phyloP scores from a whole-genome alignment of 2,329 filamentous ascomycete genomes.

The Westerdykella sp. region DNA sequence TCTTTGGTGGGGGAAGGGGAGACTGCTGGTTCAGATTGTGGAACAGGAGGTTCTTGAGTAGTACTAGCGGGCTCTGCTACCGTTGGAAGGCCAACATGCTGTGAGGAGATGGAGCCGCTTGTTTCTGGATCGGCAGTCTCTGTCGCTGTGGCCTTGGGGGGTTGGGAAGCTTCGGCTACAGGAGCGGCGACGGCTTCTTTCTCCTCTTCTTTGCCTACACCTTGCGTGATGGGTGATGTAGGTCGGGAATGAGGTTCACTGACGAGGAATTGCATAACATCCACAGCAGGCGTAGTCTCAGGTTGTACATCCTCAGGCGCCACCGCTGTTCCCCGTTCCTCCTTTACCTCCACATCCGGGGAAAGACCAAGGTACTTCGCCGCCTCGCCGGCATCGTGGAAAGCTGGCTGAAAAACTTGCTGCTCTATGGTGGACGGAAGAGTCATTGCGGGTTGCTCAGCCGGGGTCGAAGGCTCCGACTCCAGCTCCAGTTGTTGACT shows the following conservation, averaged over 20 bases:
- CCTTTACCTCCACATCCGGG: neutral
- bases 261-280: slow-evolving; percentile 6
- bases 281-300: neutral
- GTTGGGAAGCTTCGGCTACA: too few relatives aligned
- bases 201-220: neutral
- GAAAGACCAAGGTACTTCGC: slow-evolving; percentile 5
- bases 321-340: neutral
- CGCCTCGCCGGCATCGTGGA: slow-evolving; percentile 8
- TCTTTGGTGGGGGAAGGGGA: neutral
- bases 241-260: neutral
- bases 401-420: slow-evolving; percentile 16
- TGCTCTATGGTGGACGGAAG: slow-evolving; percentile 13
- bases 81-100: too few relatives aligned
- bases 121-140: too few relatives aligned
- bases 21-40: neutral
- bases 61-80: too few relatives aligned
- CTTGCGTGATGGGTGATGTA: neutral
- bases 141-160: too few relatives aligned
- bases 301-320: neutral
- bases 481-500: slow-evolving; percentile 13
- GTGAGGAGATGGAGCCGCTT: too few relatives aligned
- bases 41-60: neutral
- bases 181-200: too few relatives aligned
- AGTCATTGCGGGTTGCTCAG: slow-evolving; percentile 1
- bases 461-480: slow-evolving; percentile 6